phyloP scores from a whole-genome alignment of 257 asterid species.

The Scutellaria minor region DNA sequence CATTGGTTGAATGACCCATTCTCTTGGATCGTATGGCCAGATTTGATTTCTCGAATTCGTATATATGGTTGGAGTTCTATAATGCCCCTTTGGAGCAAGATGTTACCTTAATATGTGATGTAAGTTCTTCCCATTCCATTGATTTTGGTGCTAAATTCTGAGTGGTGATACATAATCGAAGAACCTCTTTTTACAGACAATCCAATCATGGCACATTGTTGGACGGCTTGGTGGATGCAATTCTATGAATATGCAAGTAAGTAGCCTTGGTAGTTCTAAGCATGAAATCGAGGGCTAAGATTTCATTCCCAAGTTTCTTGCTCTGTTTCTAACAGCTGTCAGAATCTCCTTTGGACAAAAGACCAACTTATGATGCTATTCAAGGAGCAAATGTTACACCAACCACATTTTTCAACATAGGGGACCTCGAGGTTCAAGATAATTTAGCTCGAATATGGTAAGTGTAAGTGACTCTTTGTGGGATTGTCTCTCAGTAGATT shows the following conservation, averaged over 20 bases:
- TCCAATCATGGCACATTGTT: constrained; percentile 91
- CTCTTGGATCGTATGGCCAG: constrained; percentile 45
- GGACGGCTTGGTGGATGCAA: constrained; percentile 99
- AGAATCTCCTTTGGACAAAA: constrained; percentile 71
- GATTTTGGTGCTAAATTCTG: constrained; percentile 30
- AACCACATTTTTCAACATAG: constrained; percentile 88
- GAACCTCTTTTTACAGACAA: constrained; percentile 56
- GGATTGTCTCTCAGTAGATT: constrained; percentile 26
- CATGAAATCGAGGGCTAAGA: neutral
- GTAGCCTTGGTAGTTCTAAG: constrained; percentile 14
- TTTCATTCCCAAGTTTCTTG: constrained; percentile 14
- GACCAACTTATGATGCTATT: constrained; percentile 82
- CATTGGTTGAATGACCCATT: constrained; percentile 21
- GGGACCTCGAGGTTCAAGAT: constrained; percentile 93
- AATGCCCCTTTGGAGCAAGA: constrained; percentile 79
- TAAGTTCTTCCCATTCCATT: constrained; percentile 46
- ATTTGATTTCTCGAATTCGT: constrained; percentile 83
- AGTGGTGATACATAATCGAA: constrained; percentile 29
- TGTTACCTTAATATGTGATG: constrained; percentile 79
- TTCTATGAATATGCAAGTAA: constrained; percentile 96
- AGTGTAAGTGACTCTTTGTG: neutral
- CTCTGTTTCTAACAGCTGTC: constrained; percentile 61
- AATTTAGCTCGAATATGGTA: constrained; percentile 91
- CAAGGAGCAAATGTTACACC: constrained; percentile 88
- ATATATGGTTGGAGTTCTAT: constrained; percentile 93